These are phyloP conservation scores for Lactarius vividus DNA, from an alignment of 768 basidiomycete genomes.

Conservation along the genomic window DNA sequence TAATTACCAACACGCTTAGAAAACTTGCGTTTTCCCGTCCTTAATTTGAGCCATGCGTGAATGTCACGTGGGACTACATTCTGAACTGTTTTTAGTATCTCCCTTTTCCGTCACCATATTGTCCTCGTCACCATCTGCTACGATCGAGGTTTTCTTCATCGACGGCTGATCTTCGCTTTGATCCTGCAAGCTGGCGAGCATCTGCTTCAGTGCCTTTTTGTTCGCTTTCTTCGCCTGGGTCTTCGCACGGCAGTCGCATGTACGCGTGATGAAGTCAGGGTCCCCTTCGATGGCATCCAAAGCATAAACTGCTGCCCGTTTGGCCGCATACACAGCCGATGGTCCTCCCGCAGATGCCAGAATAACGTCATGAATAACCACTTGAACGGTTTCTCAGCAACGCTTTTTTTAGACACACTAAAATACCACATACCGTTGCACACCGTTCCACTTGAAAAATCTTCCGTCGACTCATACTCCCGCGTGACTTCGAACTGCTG, in stretches of 20 bases:
- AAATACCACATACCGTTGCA: slow-evolving; percentile 47
- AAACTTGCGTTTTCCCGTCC: background rate
- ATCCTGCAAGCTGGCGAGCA: slow-evolving; percentile 29
- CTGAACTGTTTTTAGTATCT: slow-evolving; percentile 1
- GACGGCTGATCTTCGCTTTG: slow-evolving; percentile 28
- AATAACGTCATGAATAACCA: slow-evolving; percentile 63
- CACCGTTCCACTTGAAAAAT: slow-evolving; percentile 36
- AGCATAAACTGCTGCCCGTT: slow-evolving; percentile 60
- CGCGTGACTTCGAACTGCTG: slow-evolving; percentile 54
- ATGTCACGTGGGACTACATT: slow-evolving; percentile 5
- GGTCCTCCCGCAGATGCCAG: slow-evolving; percentile 57
- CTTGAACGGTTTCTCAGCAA: slow-evolving; percentile 38
- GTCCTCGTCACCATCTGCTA: slow-evolving; percentile 11
- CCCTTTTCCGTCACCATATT: slow-evolving; percentile 1
- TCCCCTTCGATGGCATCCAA: slow-evolving; percentile 68
- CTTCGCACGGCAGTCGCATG: slow-evolving; percentile 61
- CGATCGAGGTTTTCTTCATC: slow-evolving; percentile 4
- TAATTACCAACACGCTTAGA: slow-evolving; percentile 7
- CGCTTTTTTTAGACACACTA: background rate
- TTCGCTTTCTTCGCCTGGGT: slow-evolving; percentile 38
- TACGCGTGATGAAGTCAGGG: slow-evolving; percentile 55
- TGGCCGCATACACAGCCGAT: slow-evolving; percentile 52
- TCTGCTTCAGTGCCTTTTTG: slow-evolving; percentile 38
- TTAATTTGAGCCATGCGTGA: background rate
- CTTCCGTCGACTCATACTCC: slow-evolving; percentile 41